A percentile compares a stretch with the other conserved stretches of the same genome.
These are phyloP conservation scores for Pythium utonaiense DNA, from an alignment of 352 stramenopile species.

Conservation along the genomic window DNA sequence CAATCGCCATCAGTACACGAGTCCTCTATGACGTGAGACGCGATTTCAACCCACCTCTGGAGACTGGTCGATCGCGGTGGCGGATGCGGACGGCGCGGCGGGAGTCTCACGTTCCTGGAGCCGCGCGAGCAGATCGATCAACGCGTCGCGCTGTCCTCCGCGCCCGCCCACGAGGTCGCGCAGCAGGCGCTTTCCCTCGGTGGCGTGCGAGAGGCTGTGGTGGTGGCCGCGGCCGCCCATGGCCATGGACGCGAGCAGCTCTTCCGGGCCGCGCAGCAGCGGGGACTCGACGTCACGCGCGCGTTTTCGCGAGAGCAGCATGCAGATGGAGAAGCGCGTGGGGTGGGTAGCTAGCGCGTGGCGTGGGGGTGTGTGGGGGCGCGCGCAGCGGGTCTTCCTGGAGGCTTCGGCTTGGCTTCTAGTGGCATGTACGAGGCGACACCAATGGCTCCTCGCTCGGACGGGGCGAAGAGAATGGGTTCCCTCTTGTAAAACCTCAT, in stretches of 20 bases:
- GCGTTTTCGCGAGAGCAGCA: constrained; percentile 55
- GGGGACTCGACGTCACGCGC: constrained; percentile 27
- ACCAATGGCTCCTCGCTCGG: neutral
- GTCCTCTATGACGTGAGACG: neutral
- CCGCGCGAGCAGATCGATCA: constrained; percentile 32
- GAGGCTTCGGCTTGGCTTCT: neutral
- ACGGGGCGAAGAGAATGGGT: constrained; percentile 14
- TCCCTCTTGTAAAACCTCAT: constrained; percentile 19
- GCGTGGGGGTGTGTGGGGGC: neutral
- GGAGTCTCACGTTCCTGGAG: constrained; percentile 21
- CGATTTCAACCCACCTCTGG: constrained; percentile 17
- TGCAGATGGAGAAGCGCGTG: constrained; percentile 5
- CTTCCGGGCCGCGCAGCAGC: constrained; percentile 24
- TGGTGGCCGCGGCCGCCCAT: neutral
- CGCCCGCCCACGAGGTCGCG: constrained; percentile 28
- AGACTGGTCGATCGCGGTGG: constrained; percentile 11
- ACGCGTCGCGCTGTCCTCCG: constrained; percentile 11
- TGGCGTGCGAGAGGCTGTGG: constrained; percentile 5
- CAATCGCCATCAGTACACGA: neutral
- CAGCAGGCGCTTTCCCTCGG: constrained; percentile 40
- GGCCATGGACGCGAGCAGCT: constrained; percentile 14
- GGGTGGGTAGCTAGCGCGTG: neutral
- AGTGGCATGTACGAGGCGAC: neutral
- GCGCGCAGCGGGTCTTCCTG: neutral
- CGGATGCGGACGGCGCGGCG: neutral